A percentile compares a stretch with the other conserved stretches of the same genome.
phyloP scores from a whole-genome alignment of 1,284 basidiomycete species.

The Trichosporon asahii region DNA sequence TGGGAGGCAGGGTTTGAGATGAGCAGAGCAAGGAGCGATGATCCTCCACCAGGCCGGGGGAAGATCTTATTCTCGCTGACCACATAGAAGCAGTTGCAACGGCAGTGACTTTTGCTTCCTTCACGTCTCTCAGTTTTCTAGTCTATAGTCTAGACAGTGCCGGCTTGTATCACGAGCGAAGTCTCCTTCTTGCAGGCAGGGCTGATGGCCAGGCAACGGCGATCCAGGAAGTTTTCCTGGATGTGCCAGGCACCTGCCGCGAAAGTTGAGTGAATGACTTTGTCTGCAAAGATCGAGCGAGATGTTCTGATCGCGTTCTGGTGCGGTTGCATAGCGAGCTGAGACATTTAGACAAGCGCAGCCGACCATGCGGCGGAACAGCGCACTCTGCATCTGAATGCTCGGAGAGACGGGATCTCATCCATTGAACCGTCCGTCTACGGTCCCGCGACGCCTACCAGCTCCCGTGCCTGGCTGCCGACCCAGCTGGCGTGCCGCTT shows the following conservation, averaged over 20 bases:
- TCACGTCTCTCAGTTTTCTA: too few relatives aligned
- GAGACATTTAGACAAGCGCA: background rate
- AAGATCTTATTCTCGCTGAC: too few relatives aligned
- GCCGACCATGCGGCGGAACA: background rate
- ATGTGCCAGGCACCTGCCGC: background rate
- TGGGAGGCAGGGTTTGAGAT: too few relatives aligned
- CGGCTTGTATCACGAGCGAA: too few relatives aligned
- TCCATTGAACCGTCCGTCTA: background rate
- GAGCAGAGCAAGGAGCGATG: too few relatives aligned
- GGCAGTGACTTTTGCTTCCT: too few relatives aligned
- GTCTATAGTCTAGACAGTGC: too few relatives aligned
- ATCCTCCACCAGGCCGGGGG: too few relatives aligned
- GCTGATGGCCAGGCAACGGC: too few relatives aligned
- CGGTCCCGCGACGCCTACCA: background rate
- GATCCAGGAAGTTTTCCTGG: background rate
- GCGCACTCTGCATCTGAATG: background rate
- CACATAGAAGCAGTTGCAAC: too few relatives aligned
- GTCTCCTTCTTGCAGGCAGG: too few relatives aligned
- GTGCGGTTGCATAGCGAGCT: background rate
- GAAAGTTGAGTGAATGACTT: background rate
- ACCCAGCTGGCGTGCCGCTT: background rate
- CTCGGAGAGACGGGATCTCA: background rate
- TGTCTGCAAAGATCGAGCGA: background rate
- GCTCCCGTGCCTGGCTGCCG: background rate
- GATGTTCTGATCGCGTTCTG: background rate